Base-by-base conservation (phyloP, 495 filamentous ascomycete genomes). In the Trichoderma orchidacearum region DNA sequence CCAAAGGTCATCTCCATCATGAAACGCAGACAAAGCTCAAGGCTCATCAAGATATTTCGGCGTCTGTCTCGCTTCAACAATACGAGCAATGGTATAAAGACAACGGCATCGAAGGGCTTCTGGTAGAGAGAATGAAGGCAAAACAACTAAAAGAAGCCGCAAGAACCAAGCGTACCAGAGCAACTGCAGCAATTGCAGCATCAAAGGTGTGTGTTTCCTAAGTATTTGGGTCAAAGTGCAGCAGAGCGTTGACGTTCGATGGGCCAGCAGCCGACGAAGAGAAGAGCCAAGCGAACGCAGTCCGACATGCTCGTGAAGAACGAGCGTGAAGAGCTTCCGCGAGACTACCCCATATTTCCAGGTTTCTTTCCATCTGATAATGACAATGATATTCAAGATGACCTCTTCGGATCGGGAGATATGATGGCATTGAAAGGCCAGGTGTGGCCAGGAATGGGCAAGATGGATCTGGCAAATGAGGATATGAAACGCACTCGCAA, bases 381-480 rank as follows among this genome's bases (percentile, higher is more conserved):
- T 28, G 54, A 56, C 11, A 61, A 62, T 0, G 69, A 70, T 23
- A 41, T 58, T 21, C 62, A 56, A 0, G 28, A 53, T n/a, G 51
- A 53, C 28, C 15, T 53, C 11, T 31, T 53, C 18, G 17, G 3
- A 32, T 30, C 51, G 63, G 63, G 13, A 71, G 68, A 55, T 68
- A 64, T 32, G 69, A 72, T 27, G 53, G 60, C 55, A 68, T 72
- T 96, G 58, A 95, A 95, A 67, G 90, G 90, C 0, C 68, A 87
- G 7, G 65, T 79, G 50, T 94, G 81, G 76, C 86, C 86, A 3
- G 90, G 90, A 8, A 96, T 96, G 90, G 81, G 84, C 54, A 69
- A 92, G 18, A 95, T 94, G 62, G 90, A 96, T 64, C 85, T 89
- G 11, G 90, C 90, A 7, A 88, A 82, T 1, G 75, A 81, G 54